Conservation (phyloP, 192 early-diverging fungal species). For the Neocallimastix lanati region DNA sequence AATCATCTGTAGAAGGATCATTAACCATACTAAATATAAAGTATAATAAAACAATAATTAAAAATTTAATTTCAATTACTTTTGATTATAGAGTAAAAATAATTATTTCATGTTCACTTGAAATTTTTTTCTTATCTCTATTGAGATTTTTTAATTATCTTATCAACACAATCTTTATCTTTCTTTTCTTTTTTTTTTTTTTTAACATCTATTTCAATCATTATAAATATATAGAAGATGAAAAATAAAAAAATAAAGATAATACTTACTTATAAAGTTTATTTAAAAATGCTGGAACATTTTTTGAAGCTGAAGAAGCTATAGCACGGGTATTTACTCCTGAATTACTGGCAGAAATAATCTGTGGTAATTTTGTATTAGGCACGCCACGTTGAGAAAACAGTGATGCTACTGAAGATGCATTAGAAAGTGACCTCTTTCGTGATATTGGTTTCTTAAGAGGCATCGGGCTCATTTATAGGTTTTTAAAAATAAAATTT, state of each 20-base stretch:
- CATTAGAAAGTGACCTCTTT: background rate
- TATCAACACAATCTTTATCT: no score
- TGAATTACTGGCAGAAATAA: background rate
- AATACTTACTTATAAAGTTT: constrained; percentile 67
- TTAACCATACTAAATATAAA: constrained; percentile 60
- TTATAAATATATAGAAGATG: no score
- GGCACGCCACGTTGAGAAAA: background rate
- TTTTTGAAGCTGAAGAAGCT: constrained; percentile 9
- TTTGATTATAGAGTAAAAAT: no score
- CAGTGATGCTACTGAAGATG: background rate
- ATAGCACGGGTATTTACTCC: background rate
- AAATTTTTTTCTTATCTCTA: no score
- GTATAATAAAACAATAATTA: background rate
- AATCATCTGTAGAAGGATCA: constrained; percentile 58
- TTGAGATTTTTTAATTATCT: no score
- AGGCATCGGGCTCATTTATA: background rate
- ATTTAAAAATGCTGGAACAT: constrained; percentile 78
- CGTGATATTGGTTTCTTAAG: background rate
- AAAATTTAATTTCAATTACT: no score
- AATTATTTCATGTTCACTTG: no score
- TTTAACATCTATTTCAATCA: no score
- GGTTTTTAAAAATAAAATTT: background rate
- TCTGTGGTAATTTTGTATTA: background rate
- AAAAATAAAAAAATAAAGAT: background rate
- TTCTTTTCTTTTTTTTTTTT: no score